Evolutionary conservation across 306 rosid genomes (phyloP).

Genomic region (Prunus kanzakura): DNA sequence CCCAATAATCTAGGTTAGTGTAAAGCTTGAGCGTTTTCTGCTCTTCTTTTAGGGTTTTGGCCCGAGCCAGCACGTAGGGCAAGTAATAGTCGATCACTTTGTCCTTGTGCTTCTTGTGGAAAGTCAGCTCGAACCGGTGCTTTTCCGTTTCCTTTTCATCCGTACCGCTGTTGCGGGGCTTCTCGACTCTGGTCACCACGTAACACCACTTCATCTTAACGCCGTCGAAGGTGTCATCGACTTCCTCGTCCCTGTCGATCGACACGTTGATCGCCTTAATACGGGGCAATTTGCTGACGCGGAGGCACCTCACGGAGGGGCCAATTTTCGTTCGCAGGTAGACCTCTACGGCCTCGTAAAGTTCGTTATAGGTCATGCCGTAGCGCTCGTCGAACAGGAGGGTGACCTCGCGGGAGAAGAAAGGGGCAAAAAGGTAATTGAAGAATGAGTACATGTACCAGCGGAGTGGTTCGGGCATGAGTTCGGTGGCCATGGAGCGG

Average conservation of each 20-base stretch:
- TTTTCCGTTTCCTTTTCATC: not conserved
- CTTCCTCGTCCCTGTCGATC: conserved; percentile 18
- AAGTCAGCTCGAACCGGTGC: conserved; percentile 25
- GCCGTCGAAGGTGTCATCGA: conserved; percentile 16
- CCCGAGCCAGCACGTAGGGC: conserved; percentile 26
- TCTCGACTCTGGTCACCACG: not conserved
- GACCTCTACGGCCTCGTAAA: conserved; percentile 33
- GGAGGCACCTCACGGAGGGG: conserved; percentile 17
- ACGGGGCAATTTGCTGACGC: conserved; percentile 22
- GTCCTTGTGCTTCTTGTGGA: conserved; percentile 30
- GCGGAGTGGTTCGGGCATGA: conserved; percentile 31
- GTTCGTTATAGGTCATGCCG: conserved; percentile 32
- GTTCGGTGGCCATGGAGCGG: conserved; percentile 33
- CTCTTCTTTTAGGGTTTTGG: conserved; percentile 12
- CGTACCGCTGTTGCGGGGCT: no score
- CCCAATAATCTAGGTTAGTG: not conserved
- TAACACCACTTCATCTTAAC: conserved; percentile 21
- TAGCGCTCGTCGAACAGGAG: conserved; percentile 24
- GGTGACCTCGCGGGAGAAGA: conserved; percentile 24
- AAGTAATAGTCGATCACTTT: conserved; percentile 26
- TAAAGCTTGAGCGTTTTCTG: conserved; percentile 27
- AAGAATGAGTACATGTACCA: conserved; percentile 18
- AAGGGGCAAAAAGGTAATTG: conserved; percentile 23
- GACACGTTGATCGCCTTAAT: conserved; percentile 22
- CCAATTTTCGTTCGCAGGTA: conserved; percentile 32